Evolutionary conservation across 257 asterid genomes (phyloP), one percentile per base, ranked within the genome.

Genomic region (Apocynum venetum): DNA sequence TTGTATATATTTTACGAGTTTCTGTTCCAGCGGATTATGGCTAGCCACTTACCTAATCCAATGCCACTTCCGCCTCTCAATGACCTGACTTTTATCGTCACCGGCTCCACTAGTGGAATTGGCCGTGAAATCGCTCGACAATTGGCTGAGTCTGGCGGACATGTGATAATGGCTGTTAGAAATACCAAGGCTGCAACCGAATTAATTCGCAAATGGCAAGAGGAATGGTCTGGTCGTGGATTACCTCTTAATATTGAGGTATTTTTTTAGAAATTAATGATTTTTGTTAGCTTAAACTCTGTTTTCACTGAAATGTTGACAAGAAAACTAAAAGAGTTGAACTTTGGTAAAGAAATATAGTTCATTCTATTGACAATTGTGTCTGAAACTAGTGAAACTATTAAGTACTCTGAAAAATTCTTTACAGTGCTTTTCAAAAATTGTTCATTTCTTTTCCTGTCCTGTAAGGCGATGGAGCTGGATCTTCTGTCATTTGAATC

Each of bases 81-180:
- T 76, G 95, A 89, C 38, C 91, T 85, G 83, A 91, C 95, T 65
- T 91, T 89, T 86, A 75, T 96, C 68, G 96, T 96, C 82, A 96
- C 99, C 31, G 99, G 99, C 79, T 91, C 97, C 84, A 96, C 99
- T 63, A 93, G 97, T 51, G 98, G 99, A 77, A 96, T 96, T 82
- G 99, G 98, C 81, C 87, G 90, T 64, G 98, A 96, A 90, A 91
- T 87, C 41, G 99, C 97, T 60, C 90, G 98, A 86, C 98, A 93
- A 85, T 86, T 96, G 89, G 97, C 96, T 0, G 97, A 96, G 84
- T 88, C 97, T 76, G 97, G 99, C 55, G 99, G 89, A 1, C 99
- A 93, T 81, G 96, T 93, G 25, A 87, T 93, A 83, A 96, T 96
- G 99, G 99, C 99, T 4, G 99, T 93, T 57, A 87, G 98, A 83